These are phyloP conservation scores for Fusarium miscanthi DNA, from an alignment of 2,329 filamentous ascomycete genomes.

Conservation along the genomic window DNA sequence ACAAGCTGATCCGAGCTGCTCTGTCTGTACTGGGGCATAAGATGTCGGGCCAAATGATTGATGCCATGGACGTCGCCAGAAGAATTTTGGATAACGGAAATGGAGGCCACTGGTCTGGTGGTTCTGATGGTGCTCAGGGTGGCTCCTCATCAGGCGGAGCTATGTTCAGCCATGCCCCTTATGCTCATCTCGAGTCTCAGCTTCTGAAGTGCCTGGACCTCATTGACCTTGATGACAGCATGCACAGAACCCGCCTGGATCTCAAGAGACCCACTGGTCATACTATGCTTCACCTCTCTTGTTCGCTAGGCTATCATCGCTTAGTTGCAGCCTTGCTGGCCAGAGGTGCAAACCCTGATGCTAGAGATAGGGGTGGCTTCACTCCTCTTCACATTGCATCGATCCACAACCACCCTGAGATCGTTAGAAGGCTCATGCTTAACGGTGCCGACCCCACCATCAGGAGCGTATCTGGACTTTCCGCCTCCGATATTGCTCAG, in stretches of 20 bases:
- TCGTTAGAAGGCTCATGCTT: conserved; percentile 79
- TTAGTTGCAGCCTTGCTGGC: conserved; percentile 82
- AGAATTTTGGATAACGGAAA: conserved; percentile 63
- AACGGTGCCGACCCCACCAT: conserved; percentile 78
- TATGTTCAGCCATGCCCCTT: conserved; percentile 57
- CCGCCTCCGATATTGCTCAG: conserved; percentile 76
- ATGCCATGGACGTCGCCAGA: conserved; percentile 70
- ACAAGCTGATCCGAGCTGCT: conserved; percentile 75
- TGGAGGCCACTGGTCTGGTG: conserved; percentile 59
- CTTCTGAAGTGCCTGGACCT: conserved; percentile 81
- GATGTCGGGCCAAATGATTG: conserved; percentile 71
- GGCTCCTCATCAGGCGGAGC: conserved; percentile 57
- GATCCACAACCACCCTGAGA: conserved; percentile 78
- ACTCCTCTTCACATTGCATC: conserved; percentile 85
- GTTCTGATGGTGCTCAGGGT: conserved; percentile 53
- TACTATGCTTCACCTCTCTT: conserved; percentile 84
- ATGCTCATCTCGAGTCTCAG: conserved; percentile 70
- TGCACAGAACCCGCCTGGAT: conserved; percentile 74
- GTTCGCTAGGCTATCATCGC: conserved; percentile 77
- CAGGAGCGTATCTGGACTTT: conserved; percentile 76
- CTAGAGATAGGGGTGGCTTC: conserved; percentile 81
- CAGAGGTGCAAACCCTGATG: conserved; percentile 80
- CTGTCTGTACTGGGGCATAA: conserved; percentile 73
- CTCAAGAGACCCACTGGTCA: conserved; percentile 74
- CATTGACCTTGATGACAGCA: conserved; percentile 80